These are phyloP conservation scores for Talaromyces ruber DNA, from an alignment of 495 filamentous ascomycete genomes.

Conservation along the genomic window DNA sequence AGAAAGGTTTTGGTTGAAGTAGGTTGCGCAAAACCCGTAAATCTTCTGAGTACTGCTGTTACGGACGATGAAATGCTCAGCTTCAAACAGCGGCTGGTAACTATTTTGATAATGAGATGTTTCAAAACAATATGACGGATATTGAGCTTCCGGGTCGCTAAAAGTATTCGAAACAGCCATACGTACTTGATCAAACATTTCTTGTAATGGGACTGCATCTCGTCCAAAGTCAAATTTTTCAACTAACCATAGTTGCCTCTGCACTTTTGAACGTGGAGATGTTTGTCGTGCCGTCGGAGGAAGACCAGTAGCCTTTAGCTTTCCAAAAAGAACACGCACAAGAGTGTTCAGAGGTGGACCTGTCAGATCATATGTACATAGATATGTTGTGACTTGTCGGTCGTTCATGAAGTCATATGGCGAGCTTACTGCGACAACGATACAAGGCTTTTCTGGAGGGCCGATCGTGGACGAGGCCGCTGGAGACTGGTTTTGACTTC, in stretches of 20 bases:
- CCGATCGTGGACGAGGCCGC: not conserved
- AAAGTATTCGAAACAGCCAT: slow-evolving; percentile 3
- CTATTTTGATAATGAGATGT: not conserved
- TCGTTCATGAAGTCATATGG: slow-evolving; percentile 7
- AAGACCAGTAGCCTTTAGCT: not conserved
- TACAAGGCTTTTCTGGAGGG: not conserved
- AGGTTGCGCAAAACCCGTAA: slow-evolving; percentile 3
- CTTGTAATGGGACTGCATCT: not conserved
- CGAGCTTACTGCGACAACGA: slow-evolving; percentile 3
- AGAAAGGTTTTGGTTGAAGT: not conserved
- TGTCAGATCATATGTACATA: slow-evolving; percentile 4
- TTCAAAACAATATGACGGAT: slow-evolving; percentile 6
- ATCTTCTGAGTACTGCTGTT: slow-evolving; percentile 5
- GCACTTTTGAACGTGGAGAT: not conserved
- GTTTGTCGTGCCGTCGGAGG: slow-evolving; percentile 1
- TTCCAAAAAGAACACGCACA: slow-evolving; percentile 2
- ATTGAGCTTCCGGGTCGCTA: slow-evolving; percentile 5
- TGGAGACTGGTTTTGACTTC: not conserved
- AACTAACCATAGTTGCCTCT: slow-evolving; percentile 2
- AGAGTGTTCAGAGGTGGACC: not conserved
- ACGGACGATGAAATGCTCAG: not conserved
- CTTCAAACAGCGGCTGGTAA: not conserved
- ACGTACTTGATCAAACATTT: slow-evolving; percentile 4
- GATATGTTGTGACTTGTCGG: not conserved
- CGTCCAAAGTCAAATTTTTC: slow-evolving; percentile 1